These are phyloP conservation scores for Nitzschia sp. DNA, from an alignment of 108 stramenopile species.

Conservation along the genomic window DNA sequence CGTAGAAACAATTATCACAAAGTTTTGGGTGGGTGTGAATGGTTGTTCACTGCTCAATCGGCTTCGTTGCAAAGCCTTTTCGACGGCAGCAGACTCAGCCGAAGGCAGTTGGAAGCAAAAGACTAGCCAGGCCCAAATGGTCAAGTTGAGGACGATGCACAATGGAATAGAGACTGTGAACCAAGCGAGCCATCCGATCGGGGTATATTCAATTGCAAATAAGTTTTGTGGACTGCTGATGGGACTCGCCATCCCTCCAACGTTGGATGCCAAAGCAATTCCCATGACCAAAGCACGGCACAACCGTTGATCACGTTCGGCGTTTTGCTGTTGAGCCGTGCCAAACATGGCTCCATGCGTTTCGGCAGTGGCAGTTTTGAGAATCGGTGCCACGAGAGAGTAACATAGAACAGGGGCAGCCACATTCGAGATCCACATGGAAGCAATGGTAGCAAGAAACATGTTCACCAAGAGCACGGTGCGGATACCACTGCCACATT, in stretches of 20 bases:
- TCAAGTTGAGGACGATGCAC: slow-evolving; percentile 3
- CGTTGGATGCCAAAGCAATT: slow-evolving; percentile 21
- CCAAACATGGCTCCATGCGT: slow-evolving; percentile 12
- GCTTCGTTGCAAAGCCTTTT: slow-evolving; percentile 7
- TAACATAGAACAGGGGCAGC: slow-evolving; percentile 19
- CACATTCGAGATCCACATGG: slow-evolving; percentile 23
- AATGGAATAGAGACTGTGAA: slow-evolving; percentile 15
- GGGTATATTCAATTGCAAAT: slow-evolving; percentile 18
- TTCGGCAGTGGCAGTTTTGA: slow-evolving; percentile 14
- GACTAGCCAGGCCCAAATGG: slow-evolving; percentile 14
- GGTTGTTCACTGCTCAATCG: slow-evolving; percentile 7
- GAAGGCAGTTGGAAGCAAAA: slow-evolving; percentile 12
- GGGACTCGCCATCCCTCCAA: slow-evolving; percentile 21
- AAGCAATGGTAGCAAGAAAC: slow-evolving; percentile 7
- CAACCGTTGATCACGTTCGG: slow-evolving; percentile 17
- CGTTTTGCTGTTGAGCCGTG: not conserved
- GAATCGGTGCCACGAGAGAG: slow-evolving; percentile 7
- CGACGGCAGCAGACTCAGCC: slow-evolving; percentile 8
- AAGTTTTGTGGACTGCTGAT: slow-evolving; percentile 18
- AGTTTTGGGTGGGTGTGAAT: slow-evolving; percentile 1
- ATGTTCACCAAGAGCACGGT: slow-evolving; percentile 20
- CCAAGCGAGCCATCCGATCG: slow-evolving; percentile 14
- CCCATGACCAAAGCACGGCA: slow-evolving; percentile 22
- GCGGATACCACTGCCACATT: slow-evolving; percentile 8
- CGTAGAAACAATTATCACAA: slow-evolving; percentile 8